phyloP scores from a whole-genome alignment of 2,329 filamentous ascomycete species.

The Monilinia fructigena region DNA sequence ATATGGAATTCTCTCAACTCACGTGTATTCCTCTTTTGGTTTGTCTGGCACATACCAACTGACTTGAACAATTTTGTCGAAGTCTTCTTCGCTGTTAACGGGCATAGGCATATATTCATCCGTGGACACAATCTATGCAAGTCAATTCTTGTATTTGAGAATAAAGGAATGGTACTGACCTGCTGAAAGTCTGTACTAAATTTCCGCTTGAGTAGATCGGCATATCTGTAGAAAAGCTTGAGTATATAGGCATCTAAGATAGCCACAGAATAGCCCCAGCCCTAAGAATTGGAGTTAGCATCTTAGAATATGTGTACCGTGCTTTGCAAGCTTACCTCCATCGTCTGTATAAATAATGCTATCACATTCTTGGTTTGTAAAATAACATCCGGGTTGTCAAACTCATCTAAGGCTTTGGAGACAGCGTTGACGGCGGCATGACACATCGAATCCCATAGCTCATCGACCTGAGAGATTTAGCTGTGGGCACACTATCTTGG shows the following conservation, averaged over 20 bases:
- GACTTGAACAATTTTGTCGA: slow-evolving; percentile 92
- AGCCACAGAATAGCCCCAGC: slow-evolving; percentile 84
- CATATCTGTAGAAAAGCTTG: slow-evolving; percentile 85
- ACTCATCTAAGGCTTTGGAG: slow-evolving; percentile 70
- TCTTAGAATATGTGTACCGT: neutral
- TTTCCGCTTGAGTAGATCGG: slow-evolving; percentile 80
- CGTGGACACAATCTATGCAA: slow-evolving; percentile 67
- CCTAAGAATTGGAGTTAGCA: slow-evolving; percentile 48
- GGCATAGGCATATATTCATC: slow-evolving; percentile 99
- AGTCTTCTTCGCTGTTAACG: slow-evolving; percentile 85
- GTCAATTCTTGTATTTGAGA: slow-evolving; percentile 24
- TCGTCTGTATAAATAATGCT: slow-evolving; percentile 93
- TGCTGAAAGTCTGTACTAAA: slow-evolving; percentile 97
- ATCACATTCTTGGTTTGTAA: slow-evolving; percentile 94
- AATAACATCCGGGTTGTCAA: slow-evolving; percentile 85
- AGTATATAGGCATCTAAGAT: slow-evolving; percentile 81
- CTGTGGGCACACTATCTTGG: neutral
- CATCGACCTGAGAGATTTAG: slow-evolving; percentile 69
- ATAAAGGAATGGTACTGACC: slow-evolving; percentile 45
- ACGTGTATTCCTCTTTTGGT: slow-evolving; percentile 70
- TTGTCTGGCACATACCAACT: slow-evolving; percentile 94
- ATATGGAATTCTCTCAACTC: neutral
- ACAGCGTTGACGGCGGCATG: slow-evolving; percentile 81
- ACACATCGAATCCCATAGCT: slow-evolving; percentile 98
- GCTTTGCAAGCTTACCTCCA: slow-evolving; percentile 65